Evolutionary conservation across 176 grass and related monocot genomes (phyloP), one percentile per base, ranked within the genome.

Genomic region (Zoysia japonica): DNA sequence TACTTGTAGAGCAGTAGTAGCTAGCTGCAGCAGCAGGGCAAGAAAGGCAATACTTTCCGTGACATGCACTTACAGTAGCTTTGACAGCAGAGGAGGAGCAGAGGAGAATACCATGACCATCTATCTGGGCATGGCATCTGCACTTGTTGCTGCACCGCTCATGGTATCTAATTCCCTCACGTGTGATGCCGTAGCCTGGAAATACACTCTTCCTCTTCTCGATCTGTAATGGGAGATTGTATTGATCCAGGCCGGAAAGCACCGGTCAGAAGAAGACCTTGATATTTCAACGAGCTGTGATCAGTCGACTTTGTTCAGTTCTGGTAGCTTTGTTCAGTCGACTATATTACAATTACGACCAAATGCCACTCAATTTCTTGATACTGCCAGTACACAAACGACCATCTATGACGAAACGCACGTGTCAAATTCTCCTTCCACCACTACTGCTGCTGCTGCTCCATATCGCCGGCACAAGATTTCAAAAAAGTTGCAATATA

Each of bases 41-140:
- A 40, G 52, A 48, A 13, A 51, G 16, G 17, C 57, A 78, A 85
- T 84, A 80, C 86, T 88, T 80, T 84, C 64, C 81, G 86, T 88
- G 86, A 84, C 70, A 20, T 68, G 69, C 80, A 88, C 81, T 75
- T 88, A 0, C 28, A 28, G 28, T 28, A 20, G 60, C 54, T 75
- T 75, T 75, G 5, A 43, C 52, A 59, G 53, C 53, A 59, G 10
- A 38, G 9, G 3, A 20, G 16, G 65, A 5, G 0, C 4, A 9
- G 16, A 16, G n/a, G 59, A 77, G 46, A 63, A 77, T 64, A 51
- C 47, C 47, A 79, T 20, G 44, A 2, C 15, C 17, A 55, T 55
- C 53, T 17, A 10, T 19, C 59, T 60, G 13, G 71, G 16, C 16
- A 19, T 11, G 50, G 37, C 47, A 54, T 62, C 48, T 3, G 6